Evolutionary conservation across 257 asterid species (phyloP), one percentile per base, ranked within the genome.

Genomic region (Lycium ferocissimum): DNA sequence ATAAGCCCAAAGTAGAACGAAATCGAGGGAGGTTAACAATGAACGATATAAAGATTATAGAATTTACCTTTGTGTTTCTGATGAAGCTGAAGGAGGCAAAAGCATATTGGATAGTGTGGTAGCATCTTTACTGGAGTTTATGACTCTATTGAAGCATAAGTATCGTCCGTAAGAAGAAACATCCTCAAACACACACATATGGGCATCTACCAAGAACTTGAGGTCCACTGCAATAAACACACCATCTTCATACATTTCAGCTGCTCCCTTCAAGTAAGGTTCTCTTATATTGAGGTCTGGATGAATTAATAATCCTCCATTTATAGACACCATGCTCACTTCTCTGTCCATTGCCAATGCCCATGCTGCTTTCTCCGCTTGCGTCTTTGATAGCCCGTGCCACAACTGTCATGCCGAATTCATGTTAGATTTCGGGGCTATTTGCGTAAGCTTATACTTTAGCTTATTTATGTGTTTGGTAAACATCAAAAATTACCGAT

Each of bases 261-360:
- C 90, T 0, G 98, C 98, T 20, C 98, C 99, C 84, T 92, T 88
- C 81, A 97, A 84, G 84, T 95, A 95, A 18, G 99, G 98, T 26
- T 94, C 98, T 85, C 92, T 90, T 53, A 95, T 90, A 53, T 86
- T 92, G 80, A 94, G 76, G 63, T 94, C 92, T 5, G 95, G 93
- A 83, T 86, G 86, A 94, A 94, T 85, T 7, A 95, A 57, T 15
- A 97, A 82, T 12, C 98, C 98, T 0, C 91, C 97, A 18, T 97
- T 97, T 2, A 97, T 89, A 0, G 95, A 90, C 6, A 95, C 97
- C 98, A 95, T 94, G 89, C 88, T 93, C 62, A 97, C 93, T 40
- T 88, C 98, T 88, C 98, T 88, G 90, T 95, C 99, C 98, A 95
- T 97, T 5, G 98, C 99, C 87, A 97, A 80, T 3, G 98, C 98